Evolutionary conservation across 2,329 filamentous ascomycete genomes (phyloP).

Genomic region (Aspergillus tamarii): DNA sequence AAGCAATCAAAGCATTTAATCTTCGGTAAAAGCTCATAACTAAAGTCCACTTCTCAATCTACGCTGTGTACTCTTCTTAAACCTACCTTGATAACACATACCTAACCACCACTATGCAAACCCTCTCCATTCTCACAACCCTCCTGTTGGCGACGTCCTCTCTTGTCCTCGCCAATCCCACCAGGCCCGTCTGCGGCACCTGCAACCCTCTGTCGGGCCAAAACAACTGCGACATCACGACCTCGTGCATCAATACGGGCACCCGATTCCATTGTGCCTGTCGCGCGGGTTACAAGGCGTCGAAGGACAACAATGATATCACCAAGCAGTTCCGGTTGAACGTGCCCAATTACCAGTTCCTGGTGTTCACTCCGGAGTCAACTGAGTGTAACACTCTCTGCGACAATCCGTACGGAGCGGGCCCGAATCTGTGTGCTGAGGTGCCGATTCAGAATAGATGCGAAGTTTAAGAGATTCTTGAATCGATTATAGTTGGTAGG

Average conservation of each 20-base stretch:
- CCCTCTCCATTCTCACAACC: slow-evolving; percentile 25
- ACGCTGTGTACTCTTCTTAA: background rate
- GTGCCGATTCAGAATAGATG: slow-evolving; percentile 36
- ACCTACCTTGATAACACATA: slow-evolving; percentile 18
- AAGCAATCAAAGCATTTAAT: background rate
- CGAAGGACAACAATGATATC: slow-evolving; percentile 31
- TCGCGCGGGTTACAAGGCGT: slow-evolving; percentile 46
- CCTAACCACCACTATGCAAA: slow-evolving; percentile 30
- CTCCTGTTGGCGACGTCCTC: slow-evolving; percentile 31
- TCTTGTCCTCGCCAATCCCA: slow-evolving; percentile 22
- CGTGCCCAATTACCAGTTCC: slow-evolving; percentile 43
- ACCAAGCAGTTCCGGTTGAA: slow-evolving; percentile 42
- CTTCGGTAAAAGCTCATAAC: background rate
- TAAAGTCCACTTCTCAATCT: background rate
- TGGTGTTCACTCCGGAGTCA: slow-evolving; percentile 42
- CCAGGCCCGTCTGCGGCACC: slow-evolving; percentile 35
- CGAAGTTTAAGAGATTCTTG: slow-evolving; percentile 22
- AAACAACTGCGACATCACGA: slow-evolving; percentile 47
- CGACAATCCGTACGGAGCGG: slow-evolving; percentile 34
- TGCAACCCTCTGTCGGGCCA: slow-evolving; percentile 46
- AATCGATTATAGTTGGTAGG: background rate
- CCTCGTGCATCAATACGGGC: slow-evolving; percentile 49
- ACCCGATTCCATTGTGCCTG: slow-evolving; percentile 46
- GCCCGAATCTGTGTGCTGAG: slow-evolving; percentile 39
- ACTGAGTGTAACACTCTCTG: slow-evolving; percentile 42